Base-by-base conservation (phyloP, 2,329 filamentous ascomycete genomes). In the Aaosphaeria arxii region DNA sequence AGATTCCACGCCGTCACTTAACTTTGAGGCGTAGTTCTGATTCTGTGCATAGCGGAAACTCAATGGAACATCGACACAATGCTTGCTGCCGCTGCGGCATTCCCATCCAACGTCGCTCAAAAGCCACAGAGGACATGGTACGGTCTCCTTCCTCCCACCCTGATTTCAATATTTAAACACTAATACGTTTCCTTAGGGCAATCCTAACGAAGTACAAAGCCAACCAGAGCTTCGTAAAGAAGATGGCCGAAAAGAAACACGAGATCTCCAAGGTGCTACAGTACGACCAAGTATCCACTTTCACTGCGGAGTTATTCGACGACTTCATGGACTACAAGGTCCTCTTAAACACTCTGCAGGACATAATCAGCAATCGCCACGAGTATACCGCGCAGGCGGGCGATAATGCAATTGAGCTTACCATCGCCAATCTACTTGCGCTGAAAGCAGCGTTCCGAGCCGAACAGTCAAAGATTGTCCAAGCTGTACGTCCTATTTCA, bases 131-230 rank as follows among this genome's bases (percentile, higher is more conserved):
- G 45, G 5, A 44, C 45, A 11, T 43, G 33, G 33, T 36, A 36
- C 33, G 33, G 2, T 36, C n/a, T 36, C n/a, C 9, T 9, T 36
- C 17, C 17, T 24, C 17, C 17, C 17, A 36, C 7, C n/a, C 7
- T 3, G 33, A 36, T 9, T 36, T 36, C n/a, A n/a, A 36, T 36
- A 9, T 9, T 3, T 36, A 36, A n/a, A 36, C n/a, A 2, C 33
- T 36, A n/a, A 36, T 36, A n/a, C 7, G n/a, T 36, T n/a, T 24
- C 17, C 17, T 36, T n/a, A 36, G 33, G 24, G 47, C 50, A 5
- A 52, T 54, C 33, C 40, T 54, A 31, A 54, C 50, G 1, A 54
- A 54, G 40, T 54, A 50, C 40, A 40, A 52, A 7, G n/a, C 44
- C 2, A 42, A 42, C 7, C 42, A 50, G 6, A 48, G 45, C 40